phyloP scores from a whole-genome alignment of 257 asterid genomes.

The Forsythia viridissima region DNA sequence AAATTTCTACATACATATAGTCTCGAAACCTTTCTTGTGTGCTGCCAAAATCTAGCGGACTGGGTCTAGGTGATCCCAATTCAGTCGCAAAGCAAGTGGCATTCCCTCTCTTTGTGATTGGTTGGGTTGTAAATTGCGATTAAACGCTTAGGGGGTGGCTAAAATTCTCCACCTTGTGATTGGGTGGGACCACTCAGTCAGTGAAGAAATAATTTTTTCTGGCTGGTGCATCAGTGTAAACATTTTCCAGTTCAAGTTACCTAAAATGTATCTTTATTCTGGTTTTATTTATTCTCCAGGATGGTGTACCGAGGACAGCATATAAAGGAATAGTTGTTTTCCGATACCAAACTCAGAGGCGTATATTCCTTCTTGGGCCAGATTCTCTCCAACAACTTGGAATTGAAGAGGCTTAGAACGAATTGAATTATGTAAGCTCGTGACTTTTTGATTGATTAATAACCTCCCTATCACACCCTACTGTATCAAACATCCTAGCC shows the following conservation, averaged over 20 bases:
- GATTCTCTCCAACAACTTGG: constrained; percentile 76
- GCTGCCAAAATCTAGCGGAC: background rate
- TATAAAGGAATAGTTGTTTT: constrained; percentile 93
- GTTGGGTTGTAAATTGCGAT: background rate
- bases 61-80: background rate
- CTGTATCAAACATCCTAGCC: too few relatives aligned
- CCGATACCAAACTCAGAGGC: constrained; percentile 66
- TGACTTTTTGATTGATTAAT: constrained; percentile 25
- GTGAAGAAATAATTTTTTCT: background rate
- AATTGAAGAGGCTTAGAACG: constrained; percentile 35
- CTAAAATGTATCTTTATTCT: background rate
- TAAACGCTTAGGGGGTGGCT: background rate
- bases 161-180: background rate
- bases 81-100: background rate
- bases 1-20: too few relatives aligned
- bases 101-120: background rate
- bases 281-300: constrained; percentile 47
- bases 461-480: background rate
- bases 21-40: background rate
- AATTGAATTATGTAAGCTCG: constrained; percentile 10
- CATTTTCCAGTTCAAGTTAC: constrained; percentile 1
- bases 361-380: constrained; percentile 78
- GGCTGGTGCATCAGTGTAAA: background rate
- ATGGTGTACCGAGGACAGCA: constrained; percentile 88
- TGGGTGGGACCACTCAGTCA: constrained; percentile 3